phyloP scores from a whole-genome alignment of 768 basidiomycete genomes.

The Hygrophorus russula region DNA sequence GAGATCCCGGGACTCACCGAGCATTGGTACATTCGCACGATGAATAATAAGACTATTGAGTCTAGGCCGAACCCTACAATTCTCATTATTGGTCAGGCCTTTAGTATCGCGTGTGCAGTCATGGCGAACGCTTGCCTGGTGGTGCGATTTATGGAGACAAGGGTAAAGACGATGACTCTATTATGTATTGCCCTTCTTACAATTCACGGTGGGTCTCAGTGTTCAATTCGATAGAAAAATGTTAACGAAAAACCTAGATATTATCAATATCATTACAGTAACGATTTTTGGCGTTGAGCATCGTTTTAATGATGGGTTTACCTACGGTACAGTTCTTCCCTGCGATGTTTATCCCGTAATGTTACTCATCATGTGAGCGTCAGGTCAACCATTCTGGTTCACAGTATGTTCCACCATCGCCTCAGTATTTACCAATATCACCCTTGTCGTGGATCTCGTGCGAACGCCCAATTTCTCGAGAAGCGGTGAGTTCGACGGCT shows the following conservation, averaged over 20 bases:
- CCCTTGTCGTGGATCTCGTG: constrained; percentile 51
- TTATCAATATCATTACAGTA: constrained; percentile 54
- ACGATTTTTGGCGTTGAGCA: constrained; percentile 53
- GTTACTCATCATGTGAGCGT: too few species aligned
- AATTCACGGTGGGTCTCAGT: constrained; percentile 45
- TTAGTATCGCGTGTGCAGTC: constrained; percentile 60
- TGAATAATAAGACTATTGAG: constrained; percentile 32
- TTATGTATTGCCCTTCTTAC: constrained; percentile 53
- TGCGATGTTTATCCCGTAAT: too few species aligned
- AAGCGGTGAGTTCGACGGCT: constrained; percentile 34
- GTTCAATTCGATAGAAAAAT: neutral
- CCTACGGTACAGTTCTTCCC: constrained; percentile 25
- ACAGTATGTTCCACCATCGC: constrained; percentile 64
- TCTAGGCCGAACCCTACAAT: constrained; percentile 41
- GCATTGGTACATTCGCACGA: constrained; percentile 59
- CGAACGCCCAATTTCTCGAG: constrained; percentile 49
- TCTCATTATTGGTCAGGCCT: constrained; percentile 45
- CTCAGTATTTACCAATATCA: constrained; percentile 55
- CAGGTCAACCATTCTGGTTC: constrained; percentile 58
- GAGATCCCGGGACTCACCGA: constrained; percentile 75
- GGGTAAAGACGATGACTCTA: constrained; percentile 51
- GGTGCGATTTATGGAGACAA: constrained; percentile 60
- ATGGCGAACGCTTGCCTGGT: constrained; percentile 61
- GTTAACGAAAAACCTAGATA: constrained; percentile 31
- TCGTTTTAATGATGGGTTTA: constrained; percentile 54